Conservation (phyloP, 169 alveolate species). For the Plasmodium fragile region DNA sequence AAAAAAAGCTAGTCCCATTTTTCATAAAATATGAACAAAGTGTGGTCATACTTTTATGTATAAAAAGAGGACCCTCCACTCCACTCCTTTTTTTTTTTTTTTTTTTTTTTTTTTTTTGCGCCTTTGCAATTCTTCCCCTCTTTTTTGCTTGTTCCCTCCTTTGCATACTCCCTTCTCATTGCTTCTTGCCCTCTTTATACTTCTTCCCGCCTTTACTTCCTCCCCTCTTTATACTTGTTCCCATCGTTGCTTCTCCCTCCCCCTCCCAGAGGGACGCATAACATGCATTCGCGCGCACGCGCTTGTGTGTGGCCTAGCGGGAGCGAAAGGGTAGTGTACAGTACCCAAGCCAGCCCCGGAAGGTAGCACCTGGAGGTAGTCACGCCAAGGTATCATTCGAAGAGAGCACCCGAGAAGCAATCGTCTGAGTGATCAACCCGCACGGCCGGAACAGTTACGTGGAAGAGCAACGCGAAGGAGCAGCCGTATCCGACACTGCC, state of each 20-base stretch:
- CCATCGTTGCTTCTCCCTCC: background rate
- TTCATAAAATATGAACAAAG: slow-evolving; percentile 9
- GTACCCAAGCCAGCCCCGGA: background rate
- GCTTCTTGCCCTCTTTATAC: background rate
- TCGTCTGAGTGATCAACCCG: background rate
- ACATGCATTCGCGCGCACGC: background rate
- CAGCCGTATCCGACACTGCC: background rate
- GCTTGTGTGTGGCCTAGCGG: background rate
- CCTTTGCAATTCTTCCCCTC: background rate
- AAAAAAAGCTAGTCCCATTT: background rate
- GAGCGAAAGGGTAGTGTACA: background rate
- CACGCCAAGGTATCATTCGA: background rate
- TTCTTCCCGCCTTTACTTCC: background rate
- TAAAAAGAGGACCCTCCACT: background rate
- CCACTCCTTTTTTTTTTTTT: background rate
- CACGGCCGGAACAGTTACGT: background rate
- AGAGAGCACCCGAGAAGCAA: background rate
- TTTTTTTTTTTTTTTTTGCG: background rate
- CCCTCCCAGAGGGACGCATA: background rate
- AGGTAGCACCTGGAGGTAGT: background rate
- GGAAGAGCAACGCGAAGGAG: no score
- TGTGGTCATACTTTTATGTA: background rate
- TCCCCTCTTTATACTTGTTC: background rate
- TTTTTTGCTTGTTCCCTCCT: background rate
- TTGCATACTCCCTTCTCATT: no score